phyloP scores from a whole-genome alignment of 352 stramenopile genomes.

The Globisporangium apiculatum region DNA sequence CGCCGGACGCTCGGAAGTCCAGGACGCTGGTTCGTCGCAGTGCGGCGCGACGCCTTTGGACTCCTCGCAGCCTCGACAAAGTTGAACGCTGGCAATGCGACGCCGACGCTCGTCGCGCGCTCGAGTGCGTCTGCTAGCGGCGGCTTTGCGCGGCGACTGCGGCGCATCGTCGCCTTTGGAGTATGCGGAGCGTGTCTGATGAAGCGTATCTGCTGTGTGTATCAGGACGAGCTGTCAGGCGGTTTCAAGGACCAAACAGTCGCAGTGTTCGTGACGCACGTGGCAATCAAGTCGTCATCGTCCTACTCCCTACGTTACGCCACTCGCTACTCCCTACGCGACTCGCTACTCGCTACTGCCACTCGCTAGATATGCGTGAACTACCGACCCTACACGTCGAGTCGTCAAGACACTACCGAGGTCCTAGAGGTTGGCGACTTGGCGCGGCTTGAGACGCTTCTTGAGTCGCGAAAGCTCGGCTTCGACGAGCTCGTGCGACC shows the following conservation, averaged over 20 bases:
- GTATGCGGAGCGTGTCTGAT: too few relatives aligned
- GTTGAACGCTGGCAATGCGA: constrained; percentile 51
- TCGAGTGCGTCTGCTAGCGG: constrained; percentile 12
- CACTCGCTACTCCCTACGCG: too few relatives aligned
- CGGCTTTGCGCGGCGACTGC: constrained; percentile 1
- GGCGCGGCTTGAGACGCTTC: constrained; percentile 54
- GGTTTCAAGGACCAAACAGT: too few relatives aligned
- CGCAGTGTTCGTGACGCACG: too few relatives aligned
- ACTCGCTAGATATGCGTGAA: too few relatives aligned
- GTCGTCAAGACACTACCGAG: constrained; percentile 10
- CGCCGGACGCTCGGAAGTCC: not conserved
- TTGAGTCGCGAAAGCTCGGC: constrained; percentile 63
- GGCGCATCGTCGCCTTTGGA: constrained; percentile 4
- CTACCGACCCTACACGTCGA: too few relatives aligned
- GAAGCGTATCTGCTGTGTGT: too few relatives aligned
- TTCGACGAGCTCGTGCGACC: constrained; percentile 70
- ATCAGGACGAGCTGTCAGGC: too few relatives aligned
- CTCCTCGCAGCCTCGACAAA: constrained; percentile 38
- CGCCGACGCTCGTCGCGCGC: constrained; percentile 20
- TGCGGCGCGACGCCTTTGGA: not conserved
- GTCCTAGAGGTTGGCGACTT: constrained; percentile 40
- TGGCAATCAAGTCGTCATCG: too few relatives aligned
- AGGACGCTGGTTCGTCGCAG: constrained; percentile 1
- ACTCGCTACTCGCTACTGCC: too few relatives aligned
- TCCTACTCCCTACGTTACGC: too few relatives aligned